Evolutionary conservation across 2,329 filamentous ascomycete species (phyloP).

Genomic region (Malbranchea cinnamomea): DNA sequence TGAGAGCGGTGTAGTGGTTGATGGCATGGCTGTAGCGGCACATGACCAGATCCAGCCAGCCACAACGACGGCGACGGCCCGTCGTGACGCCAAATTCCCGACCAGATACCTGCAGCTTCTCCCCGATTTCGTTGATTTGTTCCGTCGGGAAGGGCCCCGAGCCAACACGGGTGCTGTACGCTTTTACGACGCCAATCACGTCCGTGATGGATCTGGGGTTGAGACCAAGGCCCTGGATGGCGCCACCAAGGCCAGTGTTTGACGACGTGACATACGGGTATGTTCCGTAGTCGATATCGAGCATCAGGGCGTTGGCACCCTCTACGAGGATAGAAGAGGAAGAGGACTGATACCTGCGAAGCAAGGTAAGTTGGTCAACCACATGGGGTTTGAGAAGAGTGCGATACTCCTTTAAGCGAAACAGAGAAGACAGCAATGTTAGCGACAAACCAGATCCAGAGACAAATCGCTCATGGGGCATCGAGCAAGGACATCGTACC

Average conservation of each 20-base stretch:
- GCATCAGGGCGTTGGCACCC: constrained; percentile 49
- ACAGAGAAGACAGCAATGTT: constrained; percentile 8
- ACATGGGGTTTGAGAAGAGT: constrained; percentile 23
- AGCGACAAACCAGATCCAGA: not conserved
- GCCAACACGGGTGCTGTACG: constrained; percentile 46
- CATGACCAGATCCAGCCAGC: constrained; percentile 52
- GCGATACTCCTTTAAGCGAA: constrained; percentile 20
- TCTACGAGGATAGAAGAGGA: constrained; percentile 45
- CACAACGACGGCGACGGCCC: constrained; percentile 46
- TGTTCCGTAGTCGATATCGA: constrained; percentile 41
- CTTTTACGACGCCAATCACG: constrained; percentile 50
- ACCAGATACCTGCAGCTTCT: constrained; percentile 41
- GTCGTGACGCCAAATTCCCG: constrained; percentile 44
- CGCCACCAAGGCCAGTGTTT: constrained; percentile 32
- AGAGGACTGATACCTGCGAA: constrained; percentile 39
- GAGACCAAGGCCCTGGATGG: constrained; percentile 44
- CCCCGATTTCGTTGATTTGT: constrained; percentile 41
- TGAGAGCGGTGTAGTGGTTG: constrained; percentile 40
- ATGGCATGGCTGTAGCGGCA: constrained; percentile 45
- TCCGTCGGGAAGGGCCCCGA: constrained; percentile 50
- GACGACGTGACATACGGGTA: constrained; percentile 37
- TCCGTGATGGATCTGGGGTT: constrained; percentile 42
- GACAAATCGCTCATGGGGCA: not conserved
- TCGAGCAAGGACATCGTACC: constrained; percentile 17
- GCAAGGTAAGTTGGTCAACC: constrained; percentile 35